Evolutionary conservation across 225 moss, liverwort and hornwort species (phyloP).

Genomic region (Takakia lepidozioides): DNA sequence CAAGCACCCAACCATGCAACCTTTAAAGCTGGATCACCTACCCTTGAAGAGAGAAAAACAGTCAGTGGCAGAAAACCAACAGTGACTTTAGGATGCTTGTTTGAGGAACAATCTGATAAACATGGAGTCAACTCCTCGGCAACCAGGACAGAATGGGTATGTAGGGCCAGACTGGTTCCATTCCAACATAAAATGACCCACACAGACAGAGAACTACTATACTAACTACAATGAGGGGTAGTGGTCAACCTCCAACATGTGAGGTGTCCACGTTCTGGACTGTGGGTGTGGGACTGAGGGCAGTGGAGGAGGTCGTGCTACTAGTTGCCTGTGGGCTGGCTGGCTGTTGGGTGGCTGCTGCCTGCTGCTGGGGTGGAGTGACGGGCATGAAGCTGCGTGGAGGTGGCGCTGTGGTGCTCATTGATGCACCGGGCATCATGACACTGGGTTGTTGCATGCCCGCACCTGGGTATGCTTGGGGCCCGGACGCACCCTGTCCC

Average conservation of each 20-base stretch:
- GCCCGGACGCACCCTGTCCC: conserved; percentile 19
- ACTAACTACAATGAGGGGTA: neutral
- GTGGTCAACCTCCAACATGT: conserved; percentile 79
- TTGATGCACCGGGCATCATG: conserved; percentile 31
- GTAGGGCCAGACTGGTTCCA: too few species aligned
- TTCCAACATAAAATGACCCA: too few species aligned
- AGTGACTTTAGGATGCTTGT: too few species aligned
- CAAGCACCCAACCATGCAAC: neutral
- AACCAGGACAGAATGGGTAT: too few species aligned
- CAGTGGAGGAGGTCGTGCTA: conserved; percentile 17
- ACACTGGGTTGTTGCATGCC: conserved; percentile 28
- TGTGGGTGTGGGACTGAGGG: conserved; percentile 49
- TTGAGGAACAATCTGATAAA: too few species aligned
- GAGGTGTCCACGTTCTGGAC: conserved; percentile 84
- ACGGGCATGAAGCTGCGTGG: conserved; percentile 41
- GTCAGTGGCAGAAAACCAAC: too few species aligned
- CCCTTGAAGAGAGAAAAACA: too few species aligned
- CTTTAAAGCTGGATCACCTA: too few species aligned
- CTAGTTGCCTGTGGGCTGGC: conserved; percentile 42
- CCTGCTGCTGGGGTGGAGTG: conserved; percentile 23
- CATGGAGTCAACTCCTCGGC: too few species aligned
- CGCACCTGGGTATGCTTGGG: conserved; percentile 8
- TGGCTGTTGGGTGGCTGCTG: conserved; percentile 36
- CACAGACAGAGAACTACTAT: neutral
- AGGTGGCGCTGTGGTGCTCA: conserved; percentile 30